These are phyloP conservation scores for Oxyria digyna DNA, from an alignment of 148 eudicot species.

Conservation along the genomic window DNA sequence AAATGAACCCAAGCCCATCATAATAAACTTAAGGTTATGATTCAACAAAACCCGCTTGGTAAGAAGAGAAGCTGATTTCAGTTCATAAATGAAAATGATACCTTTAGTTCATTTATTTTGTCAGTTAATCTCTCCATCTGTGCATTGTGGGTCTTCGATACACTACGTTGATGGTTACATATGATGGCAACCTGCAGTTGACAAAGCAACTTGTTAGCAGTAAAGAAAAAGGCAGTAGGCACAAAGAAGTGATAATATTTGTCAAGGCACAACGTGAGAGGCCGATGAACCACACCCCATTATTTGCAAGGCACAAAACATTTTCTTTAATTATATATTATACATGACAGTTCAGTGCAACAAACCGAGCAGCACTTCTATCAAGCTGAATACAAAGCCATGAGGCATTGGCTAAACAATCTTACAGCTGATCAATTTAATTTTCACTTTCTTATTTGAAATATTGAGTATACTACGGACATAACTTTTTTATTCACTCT, in stretches of 20 bases:
- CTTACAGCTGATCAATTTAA: too few species aligned
- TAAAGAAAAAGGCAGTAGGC: not conserved
- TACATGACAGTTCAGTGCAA: too few species aligned
- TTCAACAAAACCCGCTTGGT: too few species aligned
- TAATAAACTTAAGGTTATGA: too few species aligned
- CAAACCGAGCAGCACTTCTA: too few species aligned
- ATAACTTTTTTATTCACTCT: not conserved
- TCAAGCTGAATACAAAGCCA: too few species aligned
- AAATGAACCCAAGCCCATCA: too few species aligned
- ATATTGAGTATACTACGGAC: not conserved
- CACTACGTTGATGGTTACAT: constrained; percentile 96
- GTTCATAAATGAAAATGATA: constrained; percentile 12
- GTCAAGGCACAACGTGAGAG: too few species aligned
- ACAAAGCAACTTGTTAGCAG: not conserved
- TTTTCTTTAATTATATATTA: too few species aligned
- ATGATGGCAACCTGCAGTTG: constrained; percentile 84
- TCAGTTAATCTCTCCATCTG: constrained; percentile 60
- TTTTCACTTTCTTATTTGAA: too few species aligned
- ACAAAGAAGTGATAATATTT: not conserved
- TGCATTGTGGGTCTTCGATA: constrained; percentile 75
- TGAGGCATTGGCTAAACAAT: too few species aligned
- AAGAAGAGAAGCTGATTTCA: too few species aligned
- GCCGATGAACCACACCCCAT: not conserved
- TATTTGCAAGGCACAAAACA: not conserved
- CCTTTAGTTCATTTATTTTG: constrained; percentile 78